phyloP scores from a whole-genome alignment of 2,329 filamentous ascomycete species.

The Grosmannia penicillata region DNA sequence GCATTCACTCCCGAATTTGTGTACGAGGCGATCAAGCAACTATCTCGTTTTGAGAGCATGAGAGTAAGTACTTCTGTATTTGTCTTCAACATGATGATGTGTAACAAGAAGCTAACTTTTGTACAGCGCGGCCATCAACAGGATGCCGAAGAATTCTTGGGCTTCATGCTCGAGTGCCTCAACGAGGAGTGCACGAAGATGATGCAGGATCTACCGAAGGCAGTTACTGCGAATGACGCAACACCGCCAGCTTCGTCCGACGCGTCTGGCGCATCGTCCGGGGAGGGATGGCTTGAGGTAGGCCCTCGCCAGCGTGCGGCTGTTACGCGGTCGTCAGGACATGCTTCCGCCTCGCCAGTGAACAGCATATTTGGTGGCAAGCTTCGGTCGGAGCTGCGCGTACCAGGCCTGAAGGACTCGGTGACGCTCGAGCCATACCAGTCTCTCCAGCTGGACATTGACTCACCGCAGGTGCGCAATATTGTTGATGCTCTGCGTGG shows the following conservation, averaged over 20 bases:
- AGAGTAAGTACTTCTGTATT: slow-evolving; percentile 39
- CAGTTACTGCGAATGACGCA: slow-evolving; percentile 24
- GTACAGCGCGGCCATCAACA: slow-evolving; percentile 79
- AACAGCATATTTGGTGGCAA: slow-evolving; percentile 92
- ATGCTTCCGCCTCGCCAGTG: slow-evolving; percentile 60
- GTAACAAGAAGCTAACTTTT: neutral
- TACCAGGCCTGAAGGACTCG: slow-evolving; percentile 76
- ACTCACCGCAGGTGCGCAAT: slow-evolving; percentile 70
- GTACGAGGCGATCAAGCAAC: slow-evolving; percentile 76
- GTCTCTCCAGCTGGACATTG: slow-evolving; percentile 88
- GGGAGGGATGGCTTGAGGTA: slow-evolving; percentile 80
- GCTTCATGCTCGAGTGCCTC: slow-evolving; percentile 79
- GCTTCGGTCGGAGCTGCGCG: slow-evolving; percentile 74
- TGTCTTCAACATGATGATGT: neutral
- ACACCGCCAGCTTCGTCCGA: slow-evolving; percentile 21
- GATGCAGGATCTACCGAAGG: slow-evolving; percentile 37
- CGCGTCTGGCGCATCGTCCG: slow-evolving; percentile 12
- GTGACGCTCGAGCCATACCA: slow-evolving; percentile 91
- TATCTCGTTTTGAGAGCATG: slow-evolving; percentile 86
- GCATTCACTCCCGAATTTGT: slow-evolving; percentile 89
- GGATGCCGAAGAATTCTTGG: slow-evolving; percentile 93
- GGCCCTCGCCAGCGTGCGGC: slow-evolving; percentile 81
- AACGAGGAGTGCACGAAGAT: slow-evolving; percentile 82
- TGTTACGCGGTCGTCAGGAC: slow-evolving; percentile 73
- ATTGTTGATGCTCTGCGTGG: slow-evolving; percentile 83